A percentile compares a stretch with the other conserved stretches of the same genome.
Evolutionary conservation across 129 eudicot genomes (phyloP).

Genomic region (Gnaphalium uliginosum): DNA sequence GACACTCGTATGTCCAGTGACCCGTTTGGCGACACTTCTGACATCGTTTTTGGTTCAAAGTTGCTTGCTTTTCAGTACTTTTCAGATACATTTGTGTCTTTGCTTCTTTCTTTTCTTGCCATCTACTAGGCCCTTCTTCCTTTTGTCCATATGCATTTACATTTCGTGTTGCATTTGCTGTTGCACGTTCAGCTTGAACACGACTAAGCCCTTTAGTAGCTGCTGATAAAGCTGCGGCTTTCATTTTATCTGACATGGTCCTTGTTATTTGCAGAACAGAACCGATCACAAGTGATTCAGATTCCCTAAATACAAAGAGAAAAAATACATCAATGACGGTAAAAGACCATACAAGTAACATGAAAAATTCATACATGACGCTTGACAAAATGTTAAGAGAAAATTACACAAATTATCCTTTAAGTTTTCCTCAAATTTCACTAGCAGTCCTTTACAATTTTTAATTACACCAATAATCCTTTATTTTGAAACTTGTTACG

Average conservation of each 20-base stretch:
- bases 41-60: constrained; percentile 83
- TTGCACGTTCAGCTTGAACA: constrained; percentile 96
- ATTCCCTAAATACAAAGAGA: constrained; percentile 8
- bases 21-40: constrained; percentile 79
- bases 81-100: constrained; percentile 91
- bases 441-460: too few relatives aligned
- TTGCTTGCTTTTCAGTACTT: constrained; percentile 93
- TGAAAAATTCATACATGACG: background rate
- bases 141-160: constrained; percentile 98
- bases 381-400: background rate
- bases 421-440: too few relatives aligned
- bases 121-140: constrained; percentile 99
- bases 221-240: constrained; percentile 88
- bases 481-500: too few relatives aligned
- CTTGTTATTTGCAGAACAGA: background rate
- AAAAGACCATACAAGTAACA: background rate
- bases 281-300: background rate
- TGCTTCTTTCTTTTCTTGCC: constrained; percentile 98
- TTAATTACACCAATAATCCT: too few relatives aligned
- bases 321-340: background rate
- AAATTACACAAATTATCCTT: too few relatives aligned
- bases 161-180: constrained; percentile 87
- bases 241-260: constrained; percentile 60
- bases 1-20: constrained; percentile 98
- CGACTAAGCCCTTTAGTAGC: constrained; percentile 96